Percentiles rank a stretch among this genome's conserved stretches.
Conservation (phyloP, 2,329 filamentous ascomycete species). For the Arthrobotrys iridis region DNA sequence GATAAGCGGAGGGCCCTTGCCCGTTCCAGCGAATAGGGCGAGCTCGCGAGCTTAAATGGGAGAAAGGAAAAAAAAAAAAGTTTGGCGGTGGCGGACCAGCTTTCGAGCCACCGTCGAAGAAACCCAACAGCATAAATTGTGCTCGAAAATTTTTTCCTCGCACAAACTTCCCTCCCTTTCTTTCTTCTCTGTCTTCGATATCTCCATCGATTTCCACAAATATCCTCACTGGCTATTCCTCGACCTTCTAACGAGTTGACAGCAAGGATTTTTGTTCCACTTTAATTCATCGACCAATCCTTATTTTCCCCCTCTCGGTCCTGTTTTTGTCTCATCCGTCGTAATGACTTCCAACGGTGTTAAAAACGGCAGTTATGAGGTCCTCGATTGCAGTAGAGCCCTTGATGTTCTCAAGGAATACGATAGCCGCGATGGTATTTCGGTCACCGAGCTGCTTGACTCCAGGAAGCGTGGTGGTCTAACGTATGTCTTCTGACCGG, state of each 20-base stretch:
- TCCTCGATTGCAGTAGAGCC: conserved; percentile 73
- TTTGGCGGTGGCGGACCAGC: conserved; percentile 25
- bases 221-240: conserved; percentile 56
- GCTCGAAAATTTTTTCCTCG: conserved; percentile 63
- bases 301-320: not conserved
- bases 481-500: conserved; percentile 73
- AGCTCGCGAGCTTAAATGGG: conserved; percentile 14
- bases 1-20: conserved; percentile 30
- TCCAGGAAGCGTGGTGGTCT: conserved; percentile 90
- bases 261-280: conserved; percentile 23
- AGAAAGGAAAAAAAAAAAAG: conserved; percentile 41
- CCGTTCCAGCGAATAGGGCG: not conserved
- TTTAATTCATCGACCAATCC: not conserved
- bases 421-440: conserved; percentile 81
- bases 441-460: conserved; percentile 86
- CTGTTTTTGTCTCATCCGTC: conserved; percentile 59
- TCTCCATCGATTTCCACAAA: conserved; percentile 59
- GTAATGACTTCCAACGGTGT: conserved; percentile 80
- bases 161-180: conserved; percentile 62
- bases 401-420: conserved; percentile 85
- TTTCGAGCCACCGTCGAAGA: conserved; percentile 12
- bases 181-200: conserved; percentile 66
- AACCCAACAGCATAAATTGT: conserved; percentile 43
- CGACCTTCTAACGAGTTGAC: conserved; percentile 33
- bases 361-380: conserved; percentile 65